Percentiles rank a stretch among this genome's conserved stretches.
Conservation (phyloP, 192 early-diverging fungal species). For the Podila clonocystis region DNA sequence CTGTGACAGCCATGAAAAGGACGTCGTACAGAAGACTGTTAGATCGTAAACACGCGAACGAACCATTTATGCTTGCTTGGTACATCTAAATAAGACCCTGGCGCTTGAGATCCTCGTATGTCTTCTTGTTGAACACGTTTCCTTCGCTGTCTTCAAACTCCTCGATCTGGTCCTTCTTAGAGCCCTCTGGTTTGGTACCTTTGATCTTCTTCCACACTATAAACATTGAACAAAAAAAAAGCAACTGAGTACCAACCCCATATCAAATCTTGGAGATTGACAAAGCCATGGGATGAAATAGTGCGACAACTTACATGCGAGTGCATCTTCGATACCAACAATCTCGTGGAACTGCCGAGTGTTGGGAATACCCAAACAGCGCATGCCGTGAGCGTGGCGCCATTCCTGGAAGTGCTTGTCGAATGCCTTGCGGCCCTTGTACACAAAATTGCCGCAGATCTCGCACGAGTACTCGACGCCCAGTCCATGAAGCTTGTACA, state of each 20-base stretch:
- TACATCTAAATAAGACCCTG: constrained; percentile 76
- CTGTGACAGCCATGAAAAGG: too few species aligned
- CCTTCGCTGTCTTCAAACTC: constrained; percentile 89
- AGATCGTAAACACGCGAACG: too few species aligned
- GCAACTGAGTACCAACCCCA: neutral
- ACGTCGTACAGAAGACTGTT: too few species aligned
- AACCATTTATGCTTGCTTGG: too few species aligned
- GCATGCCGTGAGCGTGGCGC: constrained; percentile 95
- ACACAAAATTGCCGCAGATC: constrained; percentile 94
- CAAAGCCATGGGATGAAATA: neutral
- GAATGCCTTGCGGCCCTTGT: constrained; percentile 97
- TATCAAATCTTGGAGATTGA: neutral
- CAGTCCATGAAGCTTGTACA: constrained; percentile 97
- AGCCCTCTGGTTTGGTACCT: constrained; percentile 67
- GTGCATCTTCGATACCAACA: constrained; percentile 89
- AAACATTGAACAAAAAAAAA: neutral
- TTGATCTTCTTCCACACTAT: constrained; percentile 90
- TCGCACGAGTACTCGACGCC: constrained; percentile 96
- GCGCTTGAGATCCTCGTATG: constrained; percentile 84
- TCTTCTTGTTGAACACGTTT: constrained; percentile 91
- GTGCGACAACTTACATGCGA: constrained; percentile 68
- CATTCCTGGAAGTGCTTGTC: constrained; percentile 97
- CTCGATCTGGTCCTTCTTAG: constrained; percentile 87
- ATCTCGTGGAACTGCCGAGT: constrained; percentile 93
- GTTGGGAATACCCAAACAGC: constrained; percentile 91